Evolutionary conservation across 768 basidiomycete genomes (phyloP), one percentile per base, ranked within the genome.

Genomic region (Amanita exitialis): DNA sequence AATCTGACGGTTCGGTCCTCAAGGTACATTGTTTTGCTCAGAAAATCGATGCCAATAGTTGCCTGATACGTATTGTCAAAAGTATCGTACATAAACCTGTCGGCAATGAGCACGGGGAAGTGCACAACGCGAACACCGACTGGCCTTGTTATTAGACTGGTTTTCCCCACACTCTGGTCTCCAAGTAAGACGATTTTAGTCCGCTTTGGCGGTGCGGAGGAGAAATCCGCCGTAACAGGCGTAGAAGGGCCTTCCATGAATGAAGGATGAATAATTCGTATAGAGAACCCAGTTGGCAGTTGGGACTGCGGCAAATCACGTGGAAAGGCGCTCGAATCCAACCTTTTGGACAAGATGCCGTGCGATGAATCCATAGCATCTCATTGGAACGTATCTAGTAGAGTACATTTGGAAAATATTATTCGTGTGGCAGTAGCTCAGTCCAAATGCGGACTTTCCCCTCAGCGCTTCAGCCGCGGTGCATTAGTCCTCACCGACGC

Each of bases 51-150:
- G 52, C 95, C 92, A 63, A 95, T 95, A 8, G 92, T 95, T 16
- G 92, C 92, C 65, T 92, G 90, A 67, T 99, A 99, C 39, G 95
- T 98, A 68, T 98, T 98, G 75, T 99, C 96, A 67, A 99, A 99
- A 0, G 96, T 98, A 70, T 99, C 96, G 66, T 99, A 99, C 96
- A 98, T 94, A 66, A 90, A 89, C 70, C 90, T 94, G 51, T 6
- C 13, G 2, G 16, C 4, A 1, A 28, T 23, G 39, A 39, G 30
- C 18, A 49, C 47, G 39, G n/a, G 25, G 52, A 55, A 53, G 53
- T 41, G 52, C 44, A 34, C 44, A 44, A 44, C 15, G 49, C 45
- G 53, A 55, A 48, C 1, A 9, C 30, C 37, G 27, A 64, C 73
- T 61, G 64, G 93, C 80, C 96, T 81, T 51, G 96, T 98, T 66